A percentile compares a stretch with the other conserved stretches of the same genome.
Evolutionary conservation across 768 basidiomycete species (phyloP).

Genomic region (Psilocybe cyanescens): DNA sequence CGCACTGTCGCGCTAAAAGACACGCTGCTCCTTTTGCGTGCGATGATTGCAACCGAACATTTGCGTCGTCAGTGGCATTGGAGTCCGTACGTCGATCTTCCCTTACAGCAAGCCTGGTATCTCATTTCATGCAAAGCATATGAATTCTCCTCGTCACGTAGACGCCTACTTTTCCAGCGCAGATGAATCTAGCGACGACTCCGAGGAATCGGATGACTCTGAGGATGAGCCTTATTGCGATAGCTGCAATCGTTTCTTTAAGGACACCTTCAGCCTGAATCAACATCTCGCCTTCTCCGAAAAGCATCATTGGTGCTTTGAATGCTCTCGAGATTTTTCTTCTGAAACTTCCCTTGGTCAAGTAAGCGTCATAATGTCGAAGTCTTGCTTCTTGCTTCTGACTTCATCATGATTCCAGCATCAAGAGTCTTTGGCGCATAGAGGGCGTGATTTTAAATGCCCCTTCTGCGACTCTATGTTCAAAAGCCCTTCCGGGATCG

Average conservation of each 20-base stretch:
- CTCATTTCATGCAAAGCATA: constrained; percentile 1
- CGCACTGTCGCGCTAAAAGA: constrained; percentile 8
- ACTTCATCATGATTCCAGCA: constrained; percentile 25
- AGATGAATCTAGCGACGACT: constrained; percentile 2
- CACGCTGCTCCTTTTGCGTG: constrained; percentile 13
- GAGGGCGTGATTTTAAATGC: constrained; percentile 27
- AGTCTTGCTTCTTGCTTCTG: background rate
- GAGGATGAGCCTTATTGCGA: constrained; percentile 14
- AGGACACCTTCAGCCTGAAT: constrained; percentile 9
- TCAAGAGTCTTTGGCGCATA: constrained; percentile 29
- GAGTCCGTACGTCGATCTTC: constrained; percentile 1
- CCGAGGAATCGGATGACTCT: background rate
- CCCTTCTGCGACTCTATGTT: constrained; percentile 36
- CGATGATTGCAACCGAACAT: constrained; percentile 7
- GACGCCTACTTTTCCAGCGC: background rate
- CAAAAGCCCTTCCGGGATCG: constrained; percentile 38
- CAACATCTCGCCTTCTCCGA: constrained; percentile 11
- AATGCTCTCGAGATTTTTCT: constrained; percentile 32
- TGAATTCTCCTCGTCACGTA: constrained; percentile 12
- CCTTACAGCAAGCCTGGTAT: background rate
- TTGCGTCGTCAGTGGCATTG: constrained; percentile 4
- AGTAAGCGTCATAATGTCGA: background rate
- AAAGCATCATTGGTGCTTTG: constrained; percentile 36
- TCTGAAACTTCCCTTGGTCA: constrained; percentile 18
- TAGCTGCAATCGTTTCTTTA: constrained; percentile 10